Percentiles rank a stretch among this genome's conserved stretches.
These are phyloP conservation scores for Alternaria infectoria DNA, from an alignment of 2,329 filamentous ascomycete genomes.

Conservation along the genomic window DNA sequence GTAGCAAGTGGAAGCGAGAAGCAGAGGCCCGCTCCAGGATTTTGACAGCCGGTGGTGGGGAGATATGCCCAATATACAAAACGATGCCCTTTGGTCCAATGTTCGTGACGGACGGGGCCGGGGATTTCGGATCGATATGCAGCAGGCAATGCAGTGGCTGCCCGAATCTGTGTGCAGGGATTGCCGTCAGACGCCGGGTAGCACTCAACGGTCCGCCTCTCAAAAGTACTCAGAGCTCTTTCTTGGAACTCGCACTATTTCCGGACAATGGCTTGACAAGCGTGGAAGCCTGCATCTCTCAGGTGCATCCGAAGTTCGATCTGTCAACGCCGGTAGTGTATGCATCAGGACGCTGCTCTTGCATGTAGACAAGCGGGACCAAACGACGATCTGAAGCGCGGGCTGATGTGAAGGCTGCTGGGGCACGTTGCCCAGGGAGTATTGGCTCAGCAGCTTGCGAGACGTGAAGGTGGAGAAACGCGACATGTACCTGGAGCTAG, in stretches of 20 bases:
- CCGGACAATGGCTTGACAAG: not conserved
- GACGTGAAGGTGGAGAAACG: slow-evolving; percentile 9
- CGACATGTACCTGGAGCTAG: slow-evolving; percentile 12
- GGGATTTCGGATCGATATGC: slow-evolving; percentile 13
- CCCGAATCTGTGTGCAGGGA: slow-evolving; percentile 14
- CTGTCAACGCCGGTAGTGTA: not conserved
- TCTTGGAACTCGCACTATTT: not conserved
- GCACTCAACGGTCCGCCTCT: slow-evolving; percentile 17
- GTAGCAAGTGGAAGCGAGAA: not conserved
- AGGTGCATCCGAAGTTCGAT: not conserved
- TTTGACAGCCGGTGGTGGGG: not conserved
- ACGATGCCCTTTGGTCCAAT: not conserved
- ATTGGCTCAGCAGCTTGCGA: slow-evolving; percentile 11
- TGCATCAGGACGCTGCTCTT: not conserved
- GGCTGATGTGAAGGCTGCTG: slow-evolving; percentile 5
- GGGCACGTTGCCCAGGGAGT: slow-evolving; percentile 10
- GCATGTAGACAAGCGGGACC: not conserved
- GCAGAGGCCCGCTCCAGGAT: slow-evolving; percentile 1
- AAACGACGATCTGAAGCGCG: not conserved
- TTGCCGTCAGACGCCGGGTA: slow-evolving; percentile 11
- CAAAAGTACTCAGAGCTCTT: slow-evolving; percentile 12
- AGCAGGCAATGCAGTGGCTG: slow-evolving; percentile 13
- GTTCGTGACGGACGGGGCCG: not conserved
- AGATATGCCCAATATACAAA: not conserved
- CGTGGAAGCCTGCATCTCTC: not conserved